These are phyloP conservation scores for Nepenthes gracilis DNA, from an alignment of 148 eudicot genomes.

Conservation along the genomic window DNA sequence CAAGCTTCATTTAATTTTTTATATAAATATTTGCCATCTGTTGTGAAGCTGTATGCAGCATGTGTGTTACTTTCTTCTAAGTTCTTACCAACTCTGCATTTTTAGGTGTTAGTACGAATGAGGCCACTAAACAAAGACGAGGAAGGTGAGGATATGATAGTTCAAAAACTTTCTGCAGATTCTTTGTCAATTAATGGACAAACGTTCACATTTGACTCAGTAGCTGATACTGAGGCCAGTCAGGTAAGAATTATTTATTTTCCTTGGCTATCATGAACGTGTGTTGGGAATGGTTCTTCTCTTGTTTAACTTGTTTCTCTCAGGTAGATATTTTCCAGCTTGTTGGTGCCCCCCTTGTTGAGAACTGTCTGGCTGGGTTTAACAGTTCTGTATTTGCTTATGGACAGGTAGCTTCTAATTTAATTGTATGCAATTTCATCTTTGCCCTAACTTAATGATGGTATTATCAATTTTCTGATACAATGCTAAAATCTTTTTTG, in stretches of 20 bases:
- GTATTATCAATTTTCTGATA: conserved; percentile 5
- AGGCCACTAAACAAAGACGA: conserved; percentile 74
- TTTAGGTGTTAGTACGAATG: conserved; percentile 76
- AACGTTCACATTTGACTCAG: conserved; percentile 77
- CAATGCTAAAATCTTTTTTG: conserved; percentile 2
- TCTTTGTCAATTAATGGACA: conserved; percentile 65
- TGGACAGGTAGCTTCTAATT: conserved; percentile 61
- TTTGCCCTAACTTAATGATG: not conserved
- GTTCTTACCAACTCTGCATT: not conserved
- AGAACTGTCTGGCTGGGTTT: conserved; percentile 93
- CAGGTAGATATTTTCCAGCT: conserved; percentile 86
- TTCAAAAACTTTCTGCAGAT: conserved; percentile 61
- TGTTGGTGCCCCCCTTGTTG: conserved; percentile 93
- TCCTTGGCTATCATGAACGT: not conserved
- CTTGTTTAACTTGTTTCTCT: conserved; percentile 11
- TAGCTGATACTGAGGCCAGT: conserved; percentile 59
- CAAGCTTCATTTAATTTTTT: not conserved
- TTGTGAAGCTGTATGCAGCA: not conserved
- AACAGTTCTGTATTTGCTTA: conserved; percentile 98
- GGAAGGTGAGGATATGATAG: conserved; percentile 56
- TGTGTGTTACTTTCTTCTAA: not conserved
- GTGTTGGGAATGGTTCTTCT: conserved; percentile 1
- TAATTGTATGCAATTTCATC: not conserved
- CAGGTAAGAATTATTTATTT: conserved; percentile 53
- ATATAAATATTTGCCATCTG: not conserved